Conservation (phyloP, 352 stramenopile species). For the Globisporangium nagaii region DNA sequence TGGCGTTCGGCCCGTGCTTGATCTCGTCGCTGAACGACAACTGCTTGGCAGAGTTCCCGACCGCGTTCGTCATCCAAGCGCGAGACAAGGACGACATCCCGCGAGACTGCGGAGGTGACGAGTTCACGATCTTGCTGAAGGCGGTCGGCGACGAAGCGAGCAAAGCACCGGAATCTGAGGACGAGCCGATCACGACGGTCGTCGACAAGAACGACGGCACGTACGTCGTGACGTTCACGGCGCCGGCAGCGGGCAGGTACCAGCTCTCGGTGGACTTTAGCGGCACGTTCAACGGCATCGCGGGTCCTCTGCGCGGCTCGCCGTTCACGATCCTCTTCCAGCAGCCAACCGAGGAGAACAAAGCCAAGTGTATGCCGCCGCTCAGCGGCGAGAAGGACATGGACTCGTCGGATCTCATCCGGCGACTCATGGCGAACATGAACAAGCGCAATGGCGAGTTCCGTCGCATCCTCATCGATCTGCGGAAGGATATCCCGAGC, state of each 20-base stretch:
- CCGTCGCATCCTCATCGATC: conserved; percentile 66
- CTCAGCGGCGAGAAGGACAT: conserved; percentile 67
- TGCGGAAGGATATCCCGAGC: conserved; percentile 78
- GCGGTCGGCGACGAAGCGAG: conserved; percentile 25
- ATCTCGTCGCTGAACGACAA: conserved; percentile 57
- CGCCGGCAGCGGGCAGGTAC: conserved; percentile 78
- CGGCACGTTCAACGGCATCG: conserved; percentile 91
- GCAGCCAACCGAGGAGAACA: conserved; percentile 57
- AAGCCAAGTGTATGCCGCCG: conserved; percentile 65
- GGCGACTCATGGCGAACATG: conserved; percentile 72
- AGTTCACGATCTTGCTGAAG: conserved; percentile 85
- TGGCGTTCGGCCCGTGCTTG: conserved; percentile 92
- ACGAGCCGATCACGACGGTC: conserved; percentile 32
- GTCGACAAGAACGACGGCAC: conserved; percentile 92
- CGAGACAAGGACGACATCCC: conserved; percentile 86
- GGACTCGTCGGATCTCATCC: conserved; percentile 63
- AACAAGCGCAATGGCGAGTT: conserved; percentile 85
- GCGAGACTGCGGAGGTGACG: conserved; percentile 92
- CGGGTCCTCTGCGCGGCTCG: conserved; percentile 91
- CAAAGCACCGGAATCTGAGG: conserved; percentile 21
- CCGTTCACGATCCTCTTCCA: conserved; percentile 77
- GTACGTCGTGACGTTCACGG: conserved; percentile 91
- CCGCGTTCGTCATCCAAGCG: conserved; percentile 90
- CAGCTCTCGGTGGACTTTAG: conserved; percentile 87
- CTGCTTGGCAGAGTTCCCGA: conserved; percentile 64